These are phyloP conservation scores for Xylaria sp. DNA, from an alignment of 2,329 filamentous ascomycete species.

Conservation along the genomic window DNA sequence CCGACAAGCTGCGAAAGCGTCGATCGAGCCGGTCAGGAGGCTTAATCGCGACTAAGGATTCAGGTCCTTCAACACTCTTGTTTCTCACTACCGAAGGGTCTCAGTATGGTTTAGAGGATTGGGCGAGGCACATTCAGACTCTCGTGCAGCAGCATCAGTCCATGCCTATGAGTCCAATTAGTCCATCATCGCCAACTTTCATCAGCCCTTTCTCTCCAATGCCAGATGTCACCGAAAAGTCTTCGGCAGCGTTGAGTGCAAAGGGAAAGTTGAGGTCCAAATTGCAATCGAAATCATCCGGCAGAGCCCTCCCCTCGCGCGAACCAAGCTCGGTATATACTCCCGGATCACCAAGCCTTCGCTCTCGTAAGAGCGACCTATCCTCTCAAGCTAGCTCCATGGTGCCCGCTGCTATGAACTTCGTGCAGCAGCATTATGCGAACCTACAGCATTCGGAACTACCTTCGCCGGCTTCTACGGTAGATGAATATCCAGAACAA, in stretches of 20 bases:
- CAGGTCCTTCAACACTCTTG: slow-evolving; percentile 55
- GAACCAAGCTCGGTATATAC: slow-evolving; percentile 59
- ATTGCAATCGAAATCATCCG: slow-evolving; percentile 56
- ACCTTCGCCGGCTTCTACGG: slow-evolving; percentile 60
- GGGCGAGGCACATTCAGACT: slow-evolving; percentile 59
- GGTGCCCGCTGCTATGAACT: slow-evolving; percentile 48
- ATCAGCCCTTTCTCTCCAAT: slow-evolving; percentile 57
- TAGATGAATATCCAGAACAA: slow-evolving; percentile 59
- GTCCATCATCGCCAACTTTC: slow-evolving; percentile 60
- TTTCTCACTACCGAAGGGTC: slow-evolving; percentile 64
- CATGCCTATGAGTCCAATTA: slow-evolving; percentile 58
- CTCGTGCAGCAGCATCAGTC: slow-evolving; percentile 51
- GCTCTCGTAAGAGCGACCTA: slow-evolving; percentile 67
- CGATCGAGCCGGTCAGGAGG: slow-evolving; percentile 68
- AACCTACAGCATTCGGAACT: slow-evolving; percentile 59
- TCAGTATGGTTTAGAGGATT: slow-evolving; percentile 61
- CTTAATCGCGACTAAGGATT: slow-evolving; percentile 58
- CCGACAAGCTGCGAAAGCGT: slow-evolving; percentile 67
- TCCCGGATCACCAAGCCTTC: slow-evolving; percentile 65
- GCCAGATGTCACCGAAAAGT: slow-evolving; percentile 50
- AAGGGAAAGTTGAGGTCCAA: slow-evolving; percentile 46
- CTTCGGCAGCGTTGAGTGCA: slow-evolving; percentile 52
- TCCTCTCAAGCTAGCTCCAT: slow-evolving; percentile 62
- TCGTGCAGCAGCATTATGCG: slow-evolving; percentile 55
- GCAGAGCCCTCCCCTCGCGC: slow-evolving; percentile 52